Base-by-base conservation (phyloP, 331 rosid genomes). In the Cydonia oblonga region DNA sequence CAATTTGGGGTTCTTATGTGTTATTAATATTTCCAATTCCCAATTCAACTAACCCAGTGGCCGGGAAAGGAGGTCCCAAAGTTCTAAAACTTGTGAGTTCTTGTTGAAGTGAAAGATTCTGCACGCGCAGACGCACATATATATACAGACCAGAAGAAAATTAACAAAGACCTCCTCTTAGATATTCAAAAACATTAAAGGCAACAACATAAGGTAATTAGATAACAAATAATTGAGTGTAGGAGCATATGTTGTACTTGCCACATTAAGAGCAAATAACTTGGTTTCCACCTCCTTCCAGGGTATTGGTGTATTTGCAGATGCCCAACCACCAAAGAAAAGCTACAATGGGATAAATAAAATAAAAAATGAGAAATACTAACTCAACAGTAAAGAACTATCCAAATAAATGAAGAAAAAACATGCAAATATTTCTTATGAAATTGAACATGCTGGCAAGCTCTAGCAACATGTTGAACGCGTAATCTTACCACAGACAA, bases 221-320 rank as follows among this genome's bases (percentile, higher is more conserved):
- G 64, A 66, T 56, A 58, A 26, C 51, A 54, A 44, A 54, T 11
- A 73, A 19, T 16, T 54, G 33, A 78, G 59, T 19, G 70, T 28
- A 64, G 54, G 68, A 75, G 78, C 35, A 76, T 68, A 71, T 85
- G 72, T 68, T 80, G 69, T 74, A 74, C 98, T 87, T 79, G 88
- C 98, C 82, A 87, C 95, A 83, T 89, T 90, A 66, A 93, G 97
- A 73, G 89, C 88, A 89, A 90, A 93, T 69, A 93, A 87, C 80
- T 93, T 93, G 89, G 96, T 88, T 85, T 93, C 98, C 82, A 93
- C 92, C 78, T 86, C 98, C 81, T 81, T 86, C 98, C 98, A 93
- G 63, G 90, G 91, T 74, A 93, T 87, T 73, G 89, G 88, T 30
- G 80, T 82, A 86, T 82, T 90, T 49, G 81, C 84, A 74, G 89